Base-by-base conservation (phyloP, 345 rosid species). In the Durio zibethinus region DNA sequence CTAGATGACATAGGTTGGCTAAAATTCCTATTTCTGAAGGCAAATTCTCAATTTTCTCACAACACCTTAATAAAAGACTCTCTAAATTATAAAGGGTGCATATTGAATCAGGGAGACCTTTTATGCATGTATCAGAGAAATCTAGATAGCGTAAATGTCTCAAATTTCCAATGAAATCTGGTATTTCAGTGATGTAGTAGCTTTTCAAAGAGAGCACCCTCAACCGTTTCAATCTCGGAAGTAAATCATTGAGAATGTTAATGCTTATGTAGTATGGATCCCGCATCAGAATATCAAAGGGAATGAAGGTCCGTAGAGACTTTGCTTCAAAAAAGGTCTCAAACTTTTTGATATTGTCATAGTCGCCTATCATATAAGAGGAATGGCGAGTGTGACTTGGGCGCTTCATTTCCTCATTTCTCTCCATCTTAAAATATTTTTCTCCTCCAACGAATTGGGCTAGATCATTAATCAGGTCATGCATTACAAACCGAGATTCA, bases 401-500 rank as follows among this genome's bases (percentile, higher is more conserved):
- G 21, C 4, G 0, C 1, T 20, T 18, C 50, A 40, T n/a, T n/a
- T 20, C 31, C 1, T 67, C 0, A 36, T 8, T 0, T 8, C 18
- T 21, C 52, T 8, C 73, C 54, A 0, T 21, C 25, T 48, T 25
- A 20, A 36, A 20, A 65, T 31, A 29, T 20, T 21, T 10, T 21
- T 48, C 29, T 57, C 70, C 65, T 3, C 67, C 73, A 4, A 68
- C 60, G 0, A 4, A 59, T 1, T 9, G 18, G 16, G 84, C 84
- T 12, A 82, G 56, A 33, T 82, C 79, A 50, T 82, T 61, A 9
- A 82, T 36, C 4, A 82, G 76, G 57, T 77, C 78, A 36, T 78
- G 84, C 76, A 82, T 73, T 15, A 73, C 63, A 68, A 45, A 81
- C 14, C 14, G 20, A 27, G 68, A 38, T 21, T 31, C 23, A 21